phyloP scores from a whole-genome alignment of 2,329 filamentous ascomycete genomes.

The Phaeosphaeriaceae sp. region DNA sequence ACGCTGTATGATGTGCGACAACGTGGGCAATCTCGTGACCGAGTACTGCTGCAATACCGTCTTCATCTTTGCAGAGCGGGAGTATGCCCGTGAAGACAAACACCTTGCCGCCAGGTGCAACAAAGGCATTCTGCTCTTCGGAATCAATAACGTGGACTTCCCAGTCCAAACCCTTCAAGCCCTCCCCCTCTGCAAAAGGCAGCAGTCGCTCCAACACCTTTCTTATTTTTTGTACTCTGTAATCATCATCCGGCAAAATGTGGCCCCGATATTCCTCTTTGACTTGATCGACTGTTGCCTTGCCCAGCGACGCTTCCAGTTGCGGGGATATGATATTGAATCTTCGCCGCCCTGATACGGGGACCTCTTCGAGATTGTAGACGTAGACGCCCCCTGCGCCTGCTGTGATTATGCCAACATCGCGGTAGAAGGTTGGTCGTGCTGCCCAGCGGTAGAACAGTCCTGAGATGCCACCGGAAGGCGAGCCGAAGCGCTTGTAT shows the following conservation, averaged over 20 bases:
- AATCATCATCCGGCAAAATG: constrained; percentile 67
- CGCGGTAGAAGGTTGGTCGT: constrained; percentile 56
- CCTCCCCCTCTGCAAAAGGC: constrained; percentile 64
- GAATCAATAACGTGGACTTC: constrained; percentile 79
- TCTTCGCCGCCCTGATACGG: constrained; percentile 72
- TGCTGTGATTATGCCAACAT: constrained; percentile 52
- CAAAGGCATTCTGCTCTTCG: constrained; percentile 74
- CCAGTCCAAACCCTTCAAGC: constrained; percentile 61
- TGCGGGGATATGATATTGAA: constrained; percentile 73
- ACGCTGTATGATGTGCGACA: constrained; percentile 49
- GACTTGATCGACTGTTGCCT: constrained; percentile 64
- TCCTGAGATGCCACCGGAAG: constrained; percentile 21
- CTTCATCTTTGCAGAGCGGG: constrained; percentile 69
- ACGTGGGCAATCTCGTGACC: constrained; percentile 84
- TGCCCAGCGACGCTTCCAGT: constrained; percentile 61
- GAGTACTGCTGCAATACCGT: constrained; percentile 75
- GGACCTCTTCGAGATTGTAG: constrained; percentile 74
- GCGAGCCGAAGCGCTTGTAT: constrained; percentile 40
- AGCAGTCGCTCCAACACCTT: constrained; percentile 72
- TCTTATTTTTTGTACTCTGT: constrained; percentile 63
- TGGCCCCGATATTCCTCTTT: constrained; percentile 61
- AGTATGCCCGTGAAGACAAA: constrained; percentile 80
- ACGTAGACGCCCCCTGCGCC: constrained; percentile 66
- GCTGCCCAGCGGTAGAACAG: constrained; percentile 50
- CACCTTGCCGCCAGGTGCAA: constrained; percentile 78